Evolutionary conservation across 805 yeast species (phyloP), one percentile per base, ranked within the genome.

Genomic region (Wickerhamomyces chambardii): DNA sequence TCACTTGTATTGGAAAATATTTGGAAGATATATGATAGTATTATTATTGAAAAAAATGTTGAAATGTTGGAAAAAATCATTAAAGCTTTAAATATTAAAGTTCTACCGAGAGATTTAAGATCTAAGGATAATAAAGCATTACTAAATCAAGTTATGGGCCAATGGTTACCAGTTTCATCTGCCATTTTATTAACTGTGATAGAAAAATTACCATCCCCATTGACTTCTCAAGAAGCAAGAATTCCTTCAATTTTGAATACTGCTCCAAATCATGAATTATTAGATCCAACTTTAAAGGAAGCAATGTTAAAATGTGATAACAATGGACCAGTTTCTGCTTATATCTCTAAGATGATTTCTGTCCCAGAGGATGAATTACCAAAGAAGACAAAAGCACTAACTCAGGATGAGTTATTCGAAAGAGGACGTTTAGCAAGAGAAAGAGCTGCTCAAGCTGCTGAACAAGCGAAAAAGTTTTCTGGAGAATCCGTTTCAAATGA

Each of bases 111-210:
- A 40, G 96, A 89, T 44, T 51, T 86, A 37, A 68, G 82, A 37
- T 77, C 95, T 1, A 85, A 81, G 47, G 97, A 90, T 50, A 66
- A 76, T 31, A 78, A 75, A 41, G 65, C 63, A 36, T 57, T 86
- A 31, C 54, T 87, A 15, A 70, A 68, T 36, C 64, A 75, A 7
- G 71, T 92, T 4, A 76, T 90, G 75, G 75, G 86, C 1, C 97
- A 90, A 52, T 92, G 98, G 97, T 63, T 92, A 17, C 97, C 99
- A 1, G 74, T 92, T 5, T 82, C 97, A 17, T 79, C 84, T 28
- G 84, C 97, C 0, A 72, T 90, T 8, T 60, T 92, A 21, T 68
- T 92, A 9, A 77, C 95, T 2, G 95, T 90, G 5, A 79, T 89
- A 24, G 92, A 86, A 39, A 74, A 75, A 41, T 56, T 92, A 32